phyloP scores from a whole-genome alignment of 2,329 filamentous ascomycete genomes.

The Tolypocladium ophioglossoides region DNA sequence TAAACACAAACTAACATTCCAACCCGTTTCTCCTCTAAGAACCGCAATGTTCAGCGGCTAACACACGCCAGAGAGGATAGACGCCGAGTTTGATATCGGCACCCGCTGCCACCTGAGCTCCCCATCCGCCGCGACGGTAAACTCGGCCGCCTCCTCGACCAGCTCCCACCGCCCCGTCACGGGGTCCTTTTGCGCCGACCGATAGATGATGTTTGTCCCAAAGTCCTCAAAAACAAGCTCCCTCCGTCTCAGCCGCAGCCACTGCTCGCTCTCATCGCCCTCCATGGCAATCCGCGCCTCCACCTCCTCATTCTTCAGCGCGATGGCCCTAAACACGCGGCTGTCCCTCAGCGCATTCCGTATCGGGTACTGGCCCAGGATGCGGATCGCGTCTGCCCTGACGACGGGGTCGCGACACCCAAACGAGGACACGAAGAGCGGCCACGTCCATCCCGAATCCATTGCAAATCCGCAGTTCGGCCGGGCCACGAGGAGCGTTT shows the following conservation, averaged over 20 bases:
- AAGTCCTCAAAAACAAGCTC: constrained; percentile 28
- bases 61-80: constrained; percentile 18
- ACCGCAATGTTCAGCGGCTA: not conserved
- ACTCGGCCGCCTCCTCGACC: constrained; percentile 25
- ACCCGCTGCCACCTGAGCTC: constrained; percentile 22
- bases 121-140: constrained; percentile 18
- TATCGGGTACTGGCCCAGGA: constrained; percentile 29
- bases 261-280: constrained; percentile 24
- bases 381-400: constrained; percentile 27
- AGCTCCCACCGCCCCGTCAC: constrained; percentile 23
- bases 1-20: not conserved
- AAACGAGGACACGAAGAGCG: constrained; percentile 29
- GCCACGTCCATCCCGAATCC: constrained; percentile 35
- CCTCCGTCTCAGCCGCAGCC: constrained; percentile 24
- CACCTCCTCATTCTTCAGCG: constrained; percentile 23
- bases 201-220: constrained; percentile 24
- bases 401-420: constrained; percentile 28
- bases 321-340: constrained; percentile 27
- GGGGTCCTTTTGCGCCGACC: constrained; percentile 21
- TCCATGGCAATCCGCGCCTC: constrained; percentile 21
- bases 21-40: not conserved
- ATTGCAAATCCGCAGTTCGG: constrained; percentile 31
- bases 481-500: constrained; percentile 23
- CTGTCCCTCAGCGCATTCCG: constrained; percentile 33
- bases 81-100: constrained; percentile 23